Evolutionary conservation across 2,329 filamentous ascomycete genomes (phyloP).

Genomic region (Alternaria sp.): DNA sequence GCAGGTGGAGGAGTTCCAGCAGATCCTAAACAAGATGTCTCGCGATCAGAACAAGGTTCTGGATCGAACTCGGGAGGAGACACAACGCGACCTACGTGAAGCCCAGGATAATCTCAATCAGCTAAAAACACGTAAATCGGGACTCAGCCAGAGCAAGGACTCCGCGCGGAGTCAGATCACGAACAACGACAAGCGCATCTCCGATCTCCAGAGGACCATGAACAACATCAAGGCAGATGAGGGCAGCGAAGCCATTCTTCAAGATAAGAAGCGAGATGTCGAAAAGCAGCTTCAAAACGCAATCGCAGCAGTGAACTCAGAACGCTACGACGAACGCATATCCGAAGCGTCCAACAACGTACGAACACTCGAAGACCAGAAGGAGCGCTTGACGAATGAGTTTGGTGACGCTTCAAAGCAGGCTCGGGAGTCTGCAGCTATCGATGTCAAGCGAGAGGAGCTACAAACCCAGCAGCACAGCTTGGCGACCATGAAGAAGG

Average conservation of each 20-base stretch:
- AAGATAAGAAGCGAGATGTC: slow-evolving; percentile 74
- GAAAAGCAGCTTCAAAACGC: slow-evolving; percentile 66
- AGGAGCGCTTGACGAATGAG: slow-evolving; percentile 76
- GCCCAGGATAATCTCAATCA: slow-evolving; percentile 75
- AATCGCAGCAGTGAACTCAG: slow-evolving; percentile 67
- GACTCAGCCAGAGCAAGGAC: slow-evolving; percentile 74
- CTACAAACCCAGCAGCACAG: slow-evolving; percentile 74
- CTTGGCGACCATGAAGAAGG: slow-evolving; percentile 76
- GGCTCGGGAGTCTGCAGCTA: slow-evolving; percentile 80
- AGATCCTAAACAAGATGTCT: slow-evolving; percentile 74
- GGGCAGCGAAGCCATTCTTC: slow-evolving; percentile 77
- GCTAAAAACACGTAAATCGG: slow-evolving; percentile 75
- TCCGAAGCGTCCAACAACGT: slow-evolving; percentile 70
- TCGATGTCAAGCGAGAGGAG: slow-evolving; percentile 84
- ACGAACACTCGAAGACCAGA: slow-evolving; percentile 72
- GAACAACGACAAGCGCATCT: slow-evolving; percentile 73
- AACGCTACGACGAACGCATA: slow-evolving; percentile 74
- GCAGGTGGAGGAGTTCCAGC: slow-evolving; percentile 77
- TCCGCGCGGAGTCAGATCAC: slow-evolving; percentile 75
- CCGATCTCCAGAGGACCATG: slow-evolving; percentile 69
- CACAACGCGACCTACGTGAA: slow-evolving; percentile 73
- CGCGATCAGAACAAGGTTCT: slow-evolving; percentile 80
- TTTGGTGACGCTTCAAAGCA: slow-evolving; percentile 81
- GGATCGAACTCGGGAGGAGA: slow-evolving; percentile 75
- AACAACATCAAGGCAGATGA: slow-evolving; percentile 83